Base-by-base conservation (phyloP, 352 stramenopile species). In the Globisporangium rhizosaccharum region DNA sequence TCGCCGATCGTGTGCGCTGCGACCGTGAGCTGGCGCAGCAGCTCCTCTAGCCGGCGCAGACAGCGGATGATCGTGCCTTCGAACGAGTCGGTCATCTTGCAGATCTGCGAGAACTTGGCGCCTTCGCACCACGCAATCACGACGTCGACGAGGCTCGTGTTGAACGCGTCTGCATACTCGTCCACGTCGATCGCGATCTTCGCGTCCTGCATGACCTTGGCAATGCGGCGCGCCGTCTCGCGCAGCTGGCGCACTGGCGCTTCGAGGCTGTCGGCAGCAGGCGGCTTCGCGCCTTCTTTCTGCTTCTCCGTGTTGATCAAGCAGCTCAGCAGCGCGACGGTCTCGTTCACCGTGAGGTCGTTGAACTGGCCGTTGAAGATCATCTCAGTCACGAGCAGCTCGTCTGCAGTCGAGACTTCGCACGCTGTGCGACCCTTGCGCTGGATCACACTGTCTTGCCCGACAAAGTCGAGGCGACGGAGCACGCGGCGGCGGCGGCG, bases 331-430 rank as follows among this genome's bases (percentile, higher is more conserved):
- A 99, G 63, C 41, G 97, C 93, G 33, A 98, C 96, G 15, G 83
- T 93, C 61, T 99, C 94, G 59, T 99, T 96, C n/a, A 98, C 85
- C 2, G 81, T 91, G n/a, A 99, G 74, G 47, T 98, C 96, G 62
- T 98, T 99, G 80, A 99, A 99, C 36, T 97, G 82, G 45, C 97
- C 97, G 45, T 91, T 96, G 75, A 99, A 99, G 41, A 99, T 97
- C 58, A 99, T 85, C 73, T 99, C 97, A 4, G 97, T 99, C 41
- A 98, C 85, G 23, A 99, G 83, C 57, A 99, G 72, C 71, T 99
- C 97, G 68, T 99, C 92, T 2, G 92, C 96, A 12, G 97, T 99
- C 49, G 98, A 99, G 55, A 99, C 96, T 75, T 99, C 97, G 70
- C 97, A 99, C 4, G 96, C 97, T 25, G 97, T 98, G 48, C 97